Percentiles rank a stretch among this genome's conserved stretches.
phyloP scores from a whole-genome alignment of 257 asterid genomes.

The Craterostigma plantagineum region DNA sequence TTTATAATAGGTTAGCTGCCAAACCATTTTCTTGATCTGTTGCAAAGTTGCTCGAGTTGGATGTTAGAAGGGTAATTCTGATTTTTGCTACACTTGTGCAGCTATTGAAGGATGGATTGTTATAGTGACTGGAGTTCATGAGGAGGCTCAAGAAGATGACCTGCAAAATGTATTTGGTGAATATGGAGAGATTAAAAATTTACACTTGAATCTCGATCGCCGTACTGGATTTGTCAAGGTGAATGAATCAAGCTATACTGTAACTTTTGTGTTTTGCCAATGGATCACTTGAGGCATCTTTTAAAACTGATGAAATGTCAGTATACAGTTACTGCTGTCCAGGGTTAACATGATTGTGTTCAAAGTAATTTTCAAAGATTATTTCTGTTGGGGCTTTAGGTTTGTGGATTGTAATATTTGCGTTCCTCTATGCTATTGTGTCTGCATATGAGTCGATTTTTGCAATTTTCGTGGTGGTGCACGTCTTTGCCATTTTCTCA shows the following conservation, averaged over 20 bases:
- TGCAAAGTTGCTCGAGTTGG: slow-evolving; percentile 3
- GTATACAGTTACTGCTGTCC: too few species aligned
- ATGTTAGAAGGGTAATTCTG: slow-evolving; percentile 8
- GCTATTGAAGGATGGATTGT: slow-evolving; percentile 99
- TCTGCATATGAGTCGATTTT: too few species aligned
- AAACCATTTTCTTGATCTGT: too few species aligned
- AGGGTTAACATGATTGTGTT: too few species aligned
- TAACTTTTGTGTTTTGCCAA: neutral
- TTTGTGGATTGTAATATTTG: too few species aligned
- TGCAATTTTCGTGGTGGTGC: too few species aligned
- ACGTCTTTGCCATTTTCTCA: too few species aligned
- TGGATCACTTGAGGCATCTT: neutral
- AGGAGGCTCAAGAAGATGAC: slow-evolving; percentile 96
- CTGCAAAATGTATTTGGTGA: slow-evolving; percentile 67
- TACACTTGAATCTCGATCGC: slow-evolving; percentile 93
- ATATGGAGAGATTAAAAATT: slow-evolving; percentile 74
- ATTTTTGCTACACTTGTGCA: slow-evolving; percentile 22
- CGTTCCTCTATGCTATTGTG: too few species aligned
- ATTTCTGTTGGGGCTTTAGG: too few species aligned
- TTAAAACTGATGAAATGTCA: neutral
- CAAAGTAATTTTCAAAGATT: too few species aligned
- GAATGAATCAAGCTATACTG: neutral
- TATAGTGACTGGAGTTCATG: slow-evolving; percentile 88
- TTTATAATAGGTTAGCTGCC: too few species aligned
- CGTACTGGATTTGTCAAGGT: slow-evolving; percentile 99